phyloP scores from a whole-genome alignment of 352 stramenopile species.

The Phytophthora colocasiae region DNA sequence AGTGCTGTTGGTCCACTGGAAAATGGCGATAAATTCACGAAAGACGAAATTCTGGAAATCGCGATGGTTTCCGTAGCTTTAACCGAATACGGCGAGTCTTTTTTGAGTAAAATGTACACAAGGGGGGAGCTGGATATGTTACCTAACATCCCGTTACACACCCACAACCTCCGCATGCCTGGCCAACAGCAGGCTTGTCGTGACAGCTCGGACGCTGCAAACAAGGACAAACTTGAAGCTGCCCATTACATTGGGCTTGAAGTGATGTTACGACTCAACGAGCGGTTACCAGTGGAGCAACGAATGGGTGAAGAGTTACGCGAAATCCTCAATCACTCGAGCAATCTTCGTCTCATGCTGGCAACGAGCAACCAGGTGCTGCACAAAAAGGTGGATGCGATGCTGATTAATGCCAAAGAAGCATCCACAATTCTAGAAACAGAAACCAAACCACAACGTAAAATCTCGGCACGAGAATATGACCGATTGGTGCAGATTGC shows the following conservation, averaged over 20 bases:
- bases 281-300: conserved; percentile 41
- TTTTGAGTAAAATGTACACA: conserved; percentile 37
- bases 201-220: conserved; percentile 39
- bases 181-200: conserved; percentile 51
- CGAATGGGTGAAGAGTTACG: conserved; percentile 53
- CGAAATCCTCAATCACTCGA: conserved; percentile 50
- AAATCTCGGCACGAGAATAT: conserved; percentile 40
- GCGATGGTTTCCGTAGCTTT: conserved; percentile 50
- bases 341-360: conserved; percentile 51
- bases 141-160: conserved; percentile 47
- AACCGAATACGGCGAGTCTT: conserved; percentile 39
- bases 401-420: conserved; percentile 39
- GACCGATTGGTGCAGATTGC: conserved; percentile 51
- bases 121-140: conserved; percentile 42
- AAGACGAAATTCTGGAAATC: conserved; percentile 50
- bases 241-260: conserved; percentile 57
- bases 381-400: conserved; percentile 53
- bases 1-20: conserved; percentile 37
- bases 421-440: not conserved
- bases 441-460: conserved; percentile 11
- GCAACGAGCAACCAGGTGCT: conserved; percentile 47
- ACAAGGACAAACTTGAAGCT: conserved; percentile 49
- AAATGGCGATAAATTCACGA: conserved; percentile 28
- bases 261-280: conserved; percentile 56
- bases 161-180: conserved; percentile 44